Percentiles rank a stretch among this genome's conserved stretches.
These are phyloP conservation scores for Zopfochytrium polystomum DNA, from an alignment of 371 early-diverging fungal genomes.

Conservation along the genomic window DNA sequence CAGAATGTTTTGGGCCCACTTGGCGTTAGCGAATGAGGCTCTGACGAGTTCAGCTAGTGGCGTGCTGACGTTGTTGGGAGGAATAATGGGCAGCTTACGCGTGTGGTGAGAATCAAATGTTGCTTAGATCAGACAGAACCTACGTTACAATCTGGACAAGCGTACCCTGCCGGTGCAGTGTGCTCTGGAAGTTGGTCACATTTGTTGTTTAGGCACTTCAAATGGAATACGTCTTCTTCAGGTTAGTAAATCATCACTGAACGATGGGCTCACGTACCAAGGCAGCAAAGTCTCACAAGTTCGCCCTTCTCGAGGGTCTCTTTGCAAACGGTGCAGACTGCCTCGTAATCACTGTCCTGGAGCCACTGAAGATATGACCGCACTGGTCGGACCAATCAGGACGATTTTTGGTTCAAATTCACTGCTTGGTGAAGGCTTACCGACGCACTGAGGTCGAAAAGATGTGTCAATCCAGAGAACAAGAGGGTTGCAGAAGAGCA, in stretches of 20 bases:
- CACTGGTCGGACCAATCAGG: constrained; percentile 29
- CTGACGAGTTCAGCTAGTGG: constrained; percentile 34
- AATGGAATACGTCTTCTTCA: constrained; percentile 46
- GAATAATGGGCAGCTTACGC: constrained; percentile 36
- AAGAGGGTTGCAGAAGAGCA: background rate
- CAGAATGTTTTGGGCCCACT: constrained; percentile 40
- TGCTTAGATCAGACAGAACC: background rate
- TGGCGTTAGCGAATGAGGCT: constrained; percentile 25
- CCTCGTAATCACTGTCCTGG: constrained; percentile 49
- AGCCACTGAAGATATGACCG: constrained; percentile 54
- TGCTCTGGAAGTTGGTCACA: constrained; percentile 37
- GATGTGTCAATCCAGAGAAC: background rate
- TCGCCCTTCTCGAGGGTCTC: constrained; percentile 33
- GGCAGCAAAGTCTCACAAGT: constrained; percentile 44
- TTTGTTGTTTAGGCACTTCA: constrained; percentile 36
- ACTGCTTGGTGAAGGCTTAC: constrained; percentile 10
- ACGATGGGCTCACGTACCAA: constrained; percentile 38
- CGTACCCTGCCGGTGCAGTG: constrained; percentile 46
- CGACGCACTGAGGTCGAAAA: constrained; percentile 25
- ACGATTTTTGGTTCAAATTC: background rate
- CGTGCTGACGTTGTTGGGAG: constrained; percentile 32
- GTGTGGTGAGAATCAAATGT: background rate
- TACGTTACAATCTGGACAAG: constrained; percentile 42
- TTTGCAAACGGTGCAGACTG: constrained; percentile 43
- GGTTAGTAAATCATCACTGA: no score